Conservation (phyloP, 345 rosid species). For the Camelina hispida region DNA sequence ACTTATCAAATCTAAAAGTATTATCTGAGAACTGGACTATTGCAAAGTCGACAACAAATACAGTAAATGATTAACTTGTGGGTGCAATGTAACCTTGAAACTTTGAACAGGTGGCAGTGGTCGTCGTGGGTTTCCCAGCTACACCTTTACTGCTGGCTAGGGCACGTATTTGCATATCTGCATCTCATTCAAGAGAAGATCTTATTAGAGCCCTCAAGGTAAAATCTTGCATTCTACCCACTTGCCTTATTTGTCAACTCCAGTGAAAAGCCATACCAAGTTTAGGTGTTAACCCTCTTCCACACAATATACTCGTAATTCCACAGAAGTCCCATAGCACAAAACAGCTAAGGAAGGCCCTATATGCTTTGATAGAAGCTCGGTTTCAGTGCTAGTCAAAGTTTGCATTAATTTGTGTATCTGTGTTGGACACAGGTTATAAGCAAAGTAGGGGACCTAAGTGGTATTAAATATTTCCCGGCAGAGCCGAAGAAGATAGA, state of each 20-base stretch:
- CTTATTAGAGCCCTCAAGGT: conserved; percentile 68
- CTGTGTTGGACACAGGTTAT: conserved; percentile 62
- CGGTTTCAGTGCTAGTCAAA: neutral
- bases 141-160: conserved; percentile 73
- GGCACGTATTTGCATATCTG: conserved; percentile 81
- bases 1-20: neutral
- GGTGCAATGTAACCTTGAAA: conserved; percentile 11
- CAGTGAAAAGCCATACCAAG: no score
- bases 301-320: no score
- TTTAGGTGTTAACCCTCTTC: no score
- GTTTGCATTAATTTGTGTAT: neutral
- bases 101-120: conserved; percentile 53
- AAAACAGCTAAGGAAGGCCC: neutral
- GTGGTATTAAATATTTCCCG: conserved; percentile 80
- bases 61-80: neutral
- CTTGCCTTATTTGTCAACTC: no score
- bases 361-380: neutral
- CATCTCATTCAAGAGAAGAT: conserved; percentile 71
- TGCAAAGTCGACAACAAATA: neutral
- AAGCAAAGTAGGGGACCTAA: conserved; percentile 71
- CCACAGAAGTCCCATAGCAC: neutral
- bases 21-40: neutral
- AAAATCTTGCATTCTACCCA: neutral
- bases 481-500: conserved; percentile 60
- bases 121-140: conserved; percentile 64